A percentile compares a stretch with the other conserved stretches of the same genome.
These are phyloP conservation scores for Starmera dryadoides DNA, from an alignment of 805 yeast species.

Conservation along the genomic window DNA sequence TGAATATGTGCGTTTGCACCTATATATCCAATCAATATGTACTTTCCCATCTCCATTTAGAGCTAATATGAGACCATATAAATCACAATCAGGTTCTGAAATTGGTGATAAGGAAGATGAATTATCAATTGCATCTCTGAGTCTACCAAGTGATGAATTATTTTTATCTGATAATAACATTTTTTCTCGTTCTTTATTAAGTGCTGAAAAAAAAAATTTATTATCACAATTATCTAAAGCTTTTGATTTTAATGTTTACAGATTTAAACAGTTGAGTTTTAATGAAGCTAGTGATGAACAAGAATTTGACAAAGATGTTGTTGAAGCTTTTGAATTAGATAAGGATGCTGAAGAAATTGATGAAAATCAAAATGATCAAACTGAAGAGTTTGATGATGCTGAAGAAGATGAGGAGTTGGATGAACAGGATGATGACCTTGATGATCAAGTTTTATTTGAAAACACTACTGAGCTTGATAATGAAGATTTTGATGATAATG, in stretches of 20 bases:
- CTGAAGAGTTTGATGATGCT: not conserved
- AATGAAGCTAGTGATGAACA: conserved; percentile 1
- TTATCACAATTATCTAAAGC: conserved; percentile 7
- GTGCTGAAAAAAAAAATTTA: conserved; percentile 9
- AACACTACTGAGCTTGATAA: not conserved
- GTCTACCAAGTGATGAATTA: conserved; percentile 4
- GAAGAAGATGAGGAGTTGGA: not conserved
- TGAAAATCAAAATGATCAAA: not conserved
- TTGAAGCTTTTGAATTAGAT: not conserved
- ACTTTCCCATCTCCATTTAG: conserved; percentile 8
- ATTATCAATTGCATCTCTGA: not conserved
- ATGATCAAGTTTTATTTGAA: no score
- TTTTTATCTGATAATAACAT: conserved; percentile 11
- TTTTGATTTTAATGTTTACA: conserved; percentile 9
- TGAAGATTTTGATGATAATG: not conserved
- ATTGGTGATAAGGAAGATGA: not conserved
- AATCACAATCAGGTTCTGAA: not conserved
- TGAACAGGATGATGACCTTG: no score
- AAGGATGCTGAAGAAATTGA: not conserved
- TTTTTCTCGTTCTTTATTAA: conserved; percentile 13
- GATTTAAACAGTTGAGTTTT: no score
- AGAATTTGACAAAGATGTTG: not conserved
- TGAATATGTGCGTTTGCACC: conserved; percentile 8
- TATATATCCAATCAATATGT: conserved; percentile 8
- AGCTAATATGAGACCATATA: conserved; percentile 9